Percentiles rank a stretch among this genome's conserved stretches.
Conservation (phyloP, 1,284 basidiomycete genomes). For the Cutaneotrichosporon sp. region DNA sequence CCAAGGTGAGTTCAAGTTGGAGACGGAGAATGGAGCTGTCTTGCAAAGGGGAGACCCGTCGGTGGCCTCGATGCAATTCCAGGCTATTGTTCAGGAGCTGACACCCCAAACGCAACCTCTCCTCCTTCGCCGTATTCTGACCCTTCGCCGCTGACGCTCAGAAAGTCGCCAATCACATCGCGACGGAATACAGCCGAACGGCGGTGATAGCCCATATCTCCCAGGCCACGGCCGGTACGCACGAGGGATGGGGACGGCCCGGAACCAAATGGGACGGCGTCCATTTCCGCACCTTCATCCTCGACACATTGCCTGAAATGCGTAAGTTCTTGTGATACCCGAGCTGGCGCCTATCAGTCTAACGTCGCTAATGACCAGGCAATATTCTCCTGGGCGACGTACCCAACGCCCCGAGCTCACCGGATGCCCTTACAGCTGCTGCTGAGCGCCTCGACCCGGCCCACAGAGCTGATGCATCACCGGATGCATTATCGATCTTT, state of each 20-base stretch:
- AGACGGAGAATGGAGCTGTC: background rate
- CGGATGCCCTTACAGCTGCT: constrained; percentile 61
- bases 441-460: constrained; percentile 40
- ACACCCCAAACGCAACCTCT: too few relatives aligned
- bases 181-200: constrained; percentile 70
- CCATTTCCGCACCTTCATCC: constrained; percentile 39
- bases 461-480: constrained; percentile 3
- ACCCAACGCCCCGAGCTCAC: constrained; percentile 57
- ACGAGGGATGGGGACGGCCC: constrained; percentile 75
- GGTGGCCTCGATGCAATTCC: too few relatives aligned
- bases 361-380: constrained; percentile 9
- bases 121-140: background rate
- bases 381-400: constrained; percentile 2
- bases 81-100: too few relatives aligned
- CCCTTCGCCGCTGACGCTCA: constrained; percentile 35
- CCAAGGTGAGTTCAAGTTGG: constrained; percentile 55
- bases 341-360: too few relatives aligned
- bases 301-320: constrained; percentile 32
- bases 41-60: too few relatives aligned
- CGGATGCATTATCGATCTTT: constrained; percentile 53
- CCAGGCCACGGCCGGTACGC: constrained; percentile 63
- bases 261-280: constrained; percentile 42
- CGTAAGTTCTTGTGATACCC: constrained; percentile 27
- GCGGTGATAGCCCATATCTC: constrained; percentile 71
- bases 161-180: constrained; percentile 67